Base-by-base conservation (phyloP, 176 grass and related monocot genomes). In the Eleusine coracana region DNA sequence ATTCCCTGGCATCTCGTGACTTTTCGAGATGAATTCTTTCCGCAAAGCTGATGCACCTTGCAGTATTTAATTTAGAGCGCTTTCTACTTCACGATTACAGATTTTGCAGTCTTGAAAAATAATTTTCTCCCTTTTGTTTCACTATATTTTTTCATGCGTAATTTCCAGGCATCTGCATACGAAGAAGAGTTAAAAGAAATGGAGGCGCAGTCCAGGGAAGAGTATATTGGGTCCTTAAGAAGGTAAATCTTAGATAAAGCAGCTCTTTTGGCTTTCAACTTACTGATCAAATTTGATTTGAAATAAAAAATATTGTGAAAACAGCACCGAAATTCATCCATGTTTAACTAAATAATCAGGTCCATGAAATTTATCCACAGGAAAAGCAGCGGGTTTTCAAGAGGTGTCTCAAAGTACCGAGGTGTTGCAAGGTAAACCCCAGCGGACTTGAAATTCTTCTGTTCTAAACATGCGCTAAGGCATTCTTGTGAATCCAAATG, bases 331-430 rank as follows among this genome's bases (percentile, higher is more conserved):
- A 45, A 40, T 11, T 28, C 16, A 83, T 10, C 15, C 60, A 60
- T n/a, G 25, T 27, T 49, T 15, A 51, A 74, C 3, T 14, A 39
- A 82, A 82, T 58, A 78, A 82, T 0, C 78, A 46, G 55, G 5
- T 79, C 25, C 40, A 42, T 59, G 61, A 41, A 64, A 74, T 82
- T 56, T 74, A 65, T 86, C 80, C 45, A 81, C 90, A 95, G 93
- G 90, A 95, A 90, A 84, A 95, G 93, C 83, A 92, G 93, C 49
- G 93, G 93, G 0, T 95, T 95, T 79, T 95, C 93, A 0, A 90
- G 93, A 86, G 93, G 93, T 12, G 90, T 95, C 52, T 95, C 93
- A 0, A 95, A 95, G 63, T 95, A 95, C 76, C 73, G 93, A 38
- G 93, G 93, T 0, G 93, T 95, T 15, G 93, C 93, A 6, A 95